These are phyloP conservation scores for Fusarium fracticaudum DNA, from an alignment of 2,329 filamentous ascomycete species.

Conservation along the genomic window DNA sequence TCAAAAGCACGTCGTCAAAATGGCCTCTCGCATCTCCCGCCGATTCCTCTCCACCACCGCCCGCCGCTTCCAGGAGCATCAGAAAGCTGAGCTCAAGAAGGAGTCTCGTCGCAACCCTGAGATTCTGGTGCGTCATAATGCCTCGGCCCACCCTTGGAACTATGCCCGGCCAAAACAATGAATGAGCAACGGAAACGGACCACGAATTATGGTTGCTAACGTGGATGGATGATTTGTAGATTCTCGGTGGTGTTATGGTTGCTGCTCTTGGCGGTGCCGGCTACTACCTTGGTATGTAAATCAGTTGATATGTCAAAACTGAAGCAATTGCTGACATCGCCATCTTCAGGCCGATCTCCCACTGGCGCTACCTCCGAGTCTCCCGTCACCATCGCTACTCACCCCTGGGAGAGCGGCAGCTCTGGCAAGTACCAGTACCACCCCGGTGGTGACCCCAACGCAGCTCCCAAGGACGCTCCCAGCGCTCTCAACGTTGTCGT, in stretches of 20 bases:
- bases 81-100: constrained; percentile 62
- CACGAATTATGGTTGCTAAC: constrained; percentile 24
- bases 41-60: constrained; percentile 64
- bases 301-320: neutral
- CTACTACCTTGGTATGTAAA: constrained; percentile 80
- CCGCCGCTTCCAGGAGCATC: constrained; percentile 59
- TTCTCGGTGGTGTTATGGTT: constrained; percentile 91
- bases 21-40: constrained; percentile 67
- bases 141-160: constrained; percentile 29
- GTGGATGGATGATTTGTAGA: constrained; percentile 60
- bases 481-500: constrained; percentile 96
- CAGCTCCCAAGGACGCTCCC: constrained; percentile 86
- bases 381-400: constrained; percentile 78
- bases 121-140: constrained; percentile 55
- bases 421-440: constrained; percentile 79
- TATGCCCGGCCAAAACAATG: constrained; percentile 8
- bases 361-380: constrained; percentile 86
- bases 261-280: constrained; percentile 88
- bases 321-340: constrained; percentile 36
- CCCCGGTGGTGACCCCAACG: constrained; percentile 82
- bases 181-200: neutral
- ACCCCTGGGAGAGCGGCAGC: constrained; percentile 86
- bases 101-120: constrained; percentile 66
- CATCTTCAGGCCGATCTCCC: constrained; percentile 75
- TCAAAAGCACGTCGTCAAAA: constrained; percentile 48